Evolutionary conservation across 108 stramenopile genomes (phyloP).

Genomic region (Nitzschia sp.): DNA sequence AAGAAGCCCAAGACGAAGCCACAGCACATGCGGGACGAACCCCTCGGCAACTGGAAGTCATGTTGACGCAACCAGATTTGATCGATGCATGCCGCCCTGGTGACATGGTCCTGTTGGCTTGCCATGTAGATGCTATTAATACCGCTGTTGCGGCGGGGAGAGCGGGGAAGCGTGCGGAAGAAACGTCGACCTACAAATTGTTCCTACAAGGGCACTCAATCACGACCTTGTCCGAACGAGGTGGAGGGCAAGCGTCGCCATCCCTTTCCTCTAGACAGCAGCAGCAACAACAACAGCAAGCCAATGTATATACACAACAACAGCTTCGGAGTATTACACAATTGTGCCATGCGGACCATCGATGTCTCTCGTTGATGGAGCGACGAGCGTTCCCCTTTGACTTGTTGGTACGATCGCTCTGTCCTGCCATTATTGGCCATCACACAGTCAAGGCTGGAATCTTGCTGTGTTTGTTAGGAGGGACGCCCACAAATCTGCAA

Average conservation of each 20-base stretch:
- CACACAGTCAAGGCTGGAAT: constrained; percentile 97
- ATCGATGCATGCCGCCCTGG: constrained; percentile 95
- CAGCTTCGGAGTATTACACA: constrained; percentile 72
- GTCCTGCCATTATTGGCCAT: constrained; percentile 96
- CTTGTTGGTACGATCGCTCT: constrained; percentile 88
- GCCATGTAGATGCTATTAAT: constrained; percentile 86
- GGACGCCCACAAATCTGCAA: constrained; percentile 64
- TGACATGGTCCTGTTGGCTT: constrained; percentile 89
- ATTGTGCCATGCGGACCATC: constrained; percentile 87
- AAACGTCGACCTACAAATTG: constrained; percentile 85
- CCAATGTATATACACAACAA: constrained; percentile 55
- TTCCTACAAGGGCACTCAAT: constrained; percentile 89
- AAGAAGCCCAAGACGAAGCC: constrained; percentile 87
- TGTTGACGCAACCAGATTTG: constrained; percentile 73
- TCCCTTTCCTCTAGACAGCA: not conserved
- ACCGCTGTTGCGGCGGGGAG: constrained; percentile 81
- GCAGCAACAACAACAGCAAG: constrained; percentile 34
- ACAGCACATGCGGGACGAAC: constrained; percentile 71
- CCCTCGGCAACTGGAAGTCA: constrained; percentile 87
- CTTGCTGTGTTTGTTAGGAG: constrained; percentile 93
- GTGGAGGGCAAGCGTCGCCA: constrained; percentile 11
- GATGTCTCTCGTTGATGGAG: constrained; percentile 65
- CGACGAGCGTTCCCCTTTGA: constrained; percentile 89
- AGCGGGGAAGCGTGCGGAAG: constrained; percentile 78
- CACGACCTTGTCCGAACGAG: constrained; percentile 49